Evolutionary conservation across 2,329 filamentous ascomycete genomes (phyloP).

Genomic region (Teratosphaeria gauchensis): DNA sequence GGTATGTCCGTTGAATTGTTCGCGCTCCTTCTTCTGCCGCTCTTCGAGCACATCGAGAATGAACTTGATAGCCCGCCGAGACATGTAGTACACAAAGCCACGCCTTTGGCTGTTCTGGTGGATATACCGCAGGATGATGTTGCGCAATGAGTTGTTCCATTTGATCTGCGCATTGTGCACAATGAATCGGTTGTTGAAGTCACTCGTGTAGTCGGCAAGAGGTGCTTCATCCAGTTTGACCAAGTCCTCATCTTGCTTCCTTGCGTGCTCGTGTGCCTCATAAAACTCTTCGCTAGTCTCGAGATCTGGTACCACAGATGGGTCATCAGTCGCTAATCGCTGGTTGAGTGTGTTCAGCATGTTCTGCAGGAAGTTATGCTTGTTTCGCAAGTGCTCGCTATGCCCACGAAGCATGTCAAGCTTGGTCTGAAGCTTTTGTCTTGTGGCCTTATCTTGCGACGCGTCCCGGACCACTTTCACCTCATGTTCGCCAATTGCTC

Average conservation of each 20-base stretch:
- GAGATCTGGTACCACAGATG: constrained; percentile 34
- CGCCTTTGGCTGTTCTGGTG: constrained; percentile 94
- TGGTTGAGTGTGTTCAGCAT: constrained; percentile 51
- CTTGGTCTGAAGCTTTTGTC: constrained; percentile 48
- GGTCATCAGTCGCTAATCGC: constrained; percentile 48
- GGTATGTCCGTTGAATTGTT: neutral
- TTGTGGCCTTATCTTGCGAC: constrained; percentile 36
- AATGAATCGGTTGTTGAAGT: constrained; percentile 97
- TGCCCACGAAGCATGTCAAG: constrained; percentile 47
- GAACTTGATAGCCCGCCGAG: constrained; percentile 89
- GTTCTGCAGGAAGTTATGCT: constrained; percentile 48
- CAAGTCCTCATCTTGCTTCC: constrained; percentile 34
- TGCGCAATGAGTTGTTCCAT: constrained; percentile 93
- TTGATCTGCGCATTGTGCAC: constrained; percentile 96
- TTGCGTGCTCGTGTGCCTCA: constrained; percentile 41
- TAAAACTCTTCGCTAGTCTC: constrained; percentile 37
- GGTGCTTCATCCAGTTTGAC: constrained; percentile 58
- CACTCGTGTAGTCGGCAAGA: constrained; percentile 74
- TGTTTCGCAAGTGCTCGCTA: constrained; percentile 45
- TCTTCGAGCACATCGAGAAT: constrained; percentile 97
- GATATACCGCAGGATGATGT: constrained; percentile 93
- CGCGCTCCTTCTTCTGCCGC: constrained; percentile 60
- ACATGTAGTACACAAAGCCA: constrained; percentile 97
- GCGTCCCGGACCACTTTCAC: constrained; percentile 48
- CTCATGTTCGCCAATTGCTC: constrained; percentile 66